Evolutionary conservation across 2,329 filamentous ascomycete genomes (phyloP), one percentile per base, ranked within the genome.

Genomic region (Fusarium avenaceum): DNA sequence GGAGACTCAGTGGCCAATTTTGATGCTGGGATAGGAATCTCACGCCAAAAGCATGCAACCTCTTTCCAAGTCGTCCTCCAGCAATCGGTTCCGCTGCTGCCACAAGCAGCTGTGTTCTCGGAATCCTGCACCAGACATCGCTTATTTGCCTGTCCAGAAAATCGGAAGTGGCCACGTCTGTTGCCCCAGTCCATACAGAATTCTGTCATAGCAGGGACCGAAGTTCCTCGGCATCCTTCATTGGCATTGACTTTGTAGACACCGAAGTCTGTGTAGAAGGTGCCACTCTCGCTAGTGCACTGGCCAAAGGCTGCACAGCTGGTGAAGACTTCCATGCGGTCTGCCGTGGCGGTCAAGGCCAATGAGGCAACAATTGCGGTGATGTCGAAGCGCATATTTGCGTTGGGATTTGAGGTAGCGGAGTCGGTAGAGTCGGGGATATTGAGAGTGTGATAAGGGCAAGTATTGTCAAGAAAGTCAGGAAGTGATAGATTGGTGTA

Each of bases 161-260:
- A 49, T 2, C 19, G 32, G 19, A 45, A 49, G 15, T 60, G 51
- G 3, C 10, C 35, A 3, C 43, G 33, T n/a, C 19, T 46, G 2
- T 28, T 22, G 7, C n/a, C 20, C 39, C 39, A 51, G n/a, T 57
- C 54, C 9, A 58, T 32, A 14, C 49, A 42, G 33, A 58, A 42
- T 15, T 56, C 57, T 1, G 30, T 20, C 57, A 59, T 59, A 0
- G 11, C n/a, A 9, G 57, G 30, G 3, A 48, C 57, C 0, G 10
- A 10, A 13, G 57, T 48, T 3, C 22, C 28, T 24, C 50, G 15
- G 5, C 38, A 48, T 6, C 30, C 50, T 6, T 3, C 22, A 2
- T 13, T 20, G 5, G 50, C 50, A 14, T 59, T 7, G 28, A 56
- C 30, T 1, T 0, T 4, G 5, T 59, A 39, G 30, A 10, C 17